These are phyloP conservation scores for Eucalyptus sp. DNA, from an alignment of 345 rosid species.

Conservation along the genomic window DNA sequence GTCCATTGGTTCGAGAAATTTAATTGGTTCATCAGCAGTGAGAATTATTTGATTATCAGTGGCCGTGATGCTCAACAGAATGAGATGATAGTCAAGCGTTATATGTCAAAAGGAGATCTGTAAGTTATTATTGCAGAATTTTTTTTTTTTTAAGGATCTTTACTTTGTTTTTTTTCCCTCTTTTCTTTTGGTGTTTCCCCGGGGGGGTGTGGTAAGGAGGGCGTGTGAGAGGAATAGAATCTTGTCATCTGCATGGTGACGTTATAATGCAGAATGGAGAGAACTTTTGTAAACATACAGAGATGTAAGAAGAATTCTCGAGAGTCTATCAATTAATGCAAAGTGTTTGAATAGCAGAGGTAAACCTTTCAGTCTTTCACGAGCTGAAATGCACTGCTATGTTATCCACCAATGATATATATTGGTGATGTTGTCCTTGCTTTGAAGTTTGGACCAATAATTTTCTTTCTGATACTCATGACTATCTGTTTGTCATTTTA, in stretches of 20 bases:
- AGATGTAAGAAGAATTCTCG: neutral
- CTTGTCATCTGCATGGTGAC: neutral
- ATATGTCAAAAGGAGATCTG: conserved; percentile 97
- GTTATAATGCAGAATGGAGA: neutral
- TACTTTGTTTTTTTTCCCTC: neutral
- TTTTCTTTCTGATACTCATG: neutral
- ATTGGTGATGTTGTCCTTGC: neutral
- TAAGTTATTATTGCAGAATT: conserved; percentile 13
- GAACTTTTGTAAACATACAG: neutral
- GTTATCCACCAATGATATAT: neutral
- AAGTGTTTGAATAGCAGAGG: neutral
- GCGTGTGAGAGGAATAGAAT: neutral
- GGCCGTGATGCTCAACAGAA: conserved; percentile 99
- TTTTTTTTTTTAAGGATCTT: neutral
- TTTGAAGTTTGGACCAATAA: neutral
- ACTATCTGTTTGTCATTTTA: neutral
- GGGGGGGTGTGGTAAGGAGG: neutral
- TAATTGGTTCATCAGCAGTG: conserved; percentile 97
- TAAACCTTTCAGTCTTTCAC: neutral
- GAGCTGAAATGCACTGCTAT: neutral
- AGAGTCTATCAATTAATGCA: neutral
- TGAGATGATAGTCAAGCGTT: conserved; percentile 97
- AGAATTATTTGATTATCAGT: conserved; percentile 85
- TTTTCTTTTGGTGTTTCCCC: neutral
- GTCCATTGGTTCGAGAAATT: conserved; percentile 99